Evolutionary conservation across 306 rosid genomes (phyloP).

Genomic region (Quercus bicolor): DNA sequence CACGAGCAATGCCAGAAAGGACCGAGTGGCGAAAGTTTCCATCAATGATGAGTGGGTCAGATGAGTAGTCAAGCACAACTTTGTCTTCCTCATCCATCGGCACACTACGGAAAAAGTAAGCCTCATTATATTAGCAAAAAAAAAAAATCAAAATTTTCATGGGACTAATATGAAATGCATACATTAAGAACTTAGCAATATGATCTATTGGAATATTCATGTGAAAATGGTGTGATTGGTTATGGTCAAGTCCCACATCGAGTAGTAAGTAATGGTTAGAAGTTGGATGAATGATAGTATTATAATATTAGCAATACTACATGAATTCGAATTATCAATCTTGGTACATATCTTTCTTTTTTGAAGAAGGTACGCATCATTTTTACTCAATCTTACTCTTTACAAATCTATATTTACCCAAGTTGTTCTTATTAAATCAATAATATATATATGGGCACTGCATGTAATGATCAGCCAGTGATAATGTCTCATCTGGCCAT

Average conservation of each 20-base stretch:
- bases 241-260: too few species aligned
- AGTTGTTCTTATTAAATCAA: neutral
- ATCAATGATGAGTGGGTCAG: constrained; percentile 63
- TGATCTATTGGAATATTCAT: too few species aligned
- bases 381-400: neutral
- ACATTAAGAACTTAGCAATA: neutral
- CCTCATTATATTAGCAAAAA: constrained; percentile 16
- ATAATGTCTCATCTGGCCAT: neutral
- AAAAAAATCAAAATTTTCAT: neutral
- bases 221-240: too few species aligned
- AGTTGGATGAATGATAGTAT: neutral
- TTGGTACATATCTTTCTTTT: neutral
- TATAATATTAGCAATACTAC: neutral
- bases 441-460: neutral
- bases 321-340: neutral
- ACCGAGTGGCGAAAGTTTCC: constrained; percentile 62
- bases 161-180: neutral
- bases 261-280: neutral
- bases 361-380: neutral
- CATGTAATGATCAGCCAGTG: neutral
- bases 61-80: constrained; percentile 80
- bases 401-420: neutral
- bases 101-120: constrained; percentile 45
- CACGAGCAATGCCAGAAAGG: constrained; percentile 80
- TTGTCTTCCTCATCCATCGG: constrained; percentile 91